Evolutionary conservation across 768 basidiomycete genomes (phyloP).

Genomic region (Lactifluus subvellereus): DNA sequence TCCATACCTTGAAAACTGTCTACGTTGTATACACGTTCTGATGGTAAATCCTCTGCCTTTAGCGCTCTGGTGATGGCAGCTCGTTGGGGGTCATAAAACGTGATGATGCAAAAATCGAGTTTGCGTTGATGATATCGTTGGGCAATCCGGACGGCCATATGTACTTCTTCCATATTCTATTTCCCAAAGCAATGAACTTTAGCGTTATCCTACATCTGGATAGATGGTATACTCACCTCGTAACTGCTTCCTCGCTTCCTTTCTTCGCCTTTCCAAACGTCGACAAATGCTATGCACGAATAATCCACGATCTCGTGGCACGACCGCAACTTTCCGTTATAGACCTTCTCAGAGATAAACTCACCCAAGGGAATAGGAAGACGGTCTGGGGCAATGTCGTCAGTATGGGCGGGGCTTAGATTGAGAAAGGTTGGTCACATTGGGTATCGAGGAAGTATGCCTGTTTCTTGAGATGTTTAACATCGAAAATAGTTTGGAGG

Average conservation of each 20-base stretch:
- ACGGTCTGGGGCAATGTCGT: slow-evolving; percentile 36
- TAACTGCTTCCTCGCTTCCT: slow-evolving; percentile 28
- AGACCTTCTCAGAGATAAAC: slow-evolving; percentile 45
- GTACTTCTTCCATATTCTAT: slow-evolving; percentile 12
- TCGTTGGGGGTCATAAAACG: slow-evolving; percentile 51
- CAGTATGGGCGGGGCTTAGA: background rate
- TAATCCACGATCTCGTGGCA: slow-evolving; percentile 32
- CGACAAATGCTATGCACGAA: slow-evolving; percentile 41
- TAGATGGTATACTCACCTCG: background rate
- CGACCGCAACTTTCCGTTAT: slow-evolving; percentile 37
- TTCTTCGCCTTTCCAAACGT: slow-evolving; percentile 39
- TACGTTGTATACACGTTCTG: slow-evolving; percentile 22
- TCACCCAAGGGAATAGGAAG: slow-evolving; percentile 45
- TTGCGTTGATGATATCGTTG: background rate
- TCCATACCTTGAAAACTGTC: slow-evolving; percentile 14
- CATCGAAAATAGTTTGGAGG: slow-evolving; percentile 44
- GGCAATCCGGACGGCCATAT: slow-evolving; percentile 9
- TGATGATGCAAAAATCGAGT: slow-evolving; percentile 42
- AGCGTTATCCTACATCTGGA: background rate
- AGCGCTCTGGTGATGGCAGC: slow-evolving; percentile 37
- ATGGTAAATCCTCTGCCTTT: slow-evolving; percentile 32
- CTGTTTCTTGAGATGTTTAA: slow-evolving; percentile 34
- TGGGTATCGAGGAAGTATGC: slow-evolving; percentile 43
- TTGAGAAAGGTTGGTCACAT: slow-evolving; percentile 30
- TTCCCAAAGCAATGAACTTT: background rate